These are phyloP conservation scores for Gliomastix tumulicola DNA, from an alignment of 2,329 filamentous ascomycete genomes.

Conservation along the genomic window DNA sequence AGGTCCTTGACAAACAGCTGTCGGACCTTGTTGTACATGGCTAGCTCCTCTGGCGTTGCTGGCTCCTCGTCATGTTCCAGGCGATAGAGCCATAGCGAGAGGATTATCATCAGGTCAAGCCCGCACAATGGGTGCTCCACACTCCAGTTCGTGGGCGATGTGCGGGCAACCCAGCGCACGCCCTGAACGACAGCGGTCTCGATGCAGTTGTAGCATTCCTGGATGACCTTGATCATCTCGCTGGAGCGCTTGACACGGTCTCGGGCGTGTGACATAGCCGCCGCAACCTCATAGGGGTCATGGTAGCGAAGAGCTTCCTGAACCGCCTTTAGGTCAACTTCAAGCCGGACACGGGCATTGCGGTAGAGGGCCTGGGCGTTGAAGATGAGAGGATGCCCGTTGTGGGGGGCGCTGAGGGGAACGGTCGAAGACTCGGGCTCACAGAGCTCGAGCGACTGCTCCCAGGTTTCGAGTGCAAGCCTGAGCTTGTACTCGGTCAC, in stretches of 20 bases:
- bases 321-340: constrained; percentile 92
- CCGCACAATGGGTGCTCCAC: constrained; percentile 96
- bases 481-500: constrained; percentile 98
- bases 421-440: constrained; percentile 86
- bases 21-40: constrained; percentile 90
- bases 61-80: constrained; percentile 98
- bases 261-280: constrained; percentile 89
- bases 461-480: constrained; percentile 95
- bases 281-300: constrained; percentile 93
- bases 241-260: constrained; percentile 91
- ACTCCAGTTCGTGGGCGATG: constrained; percentile 97
- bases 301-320: constrained; percentile 96
- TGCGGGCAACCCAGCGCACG: constrained; percentile 96
- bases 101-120: constrained; percentile 94
- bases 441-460: constrained; percentile 88
- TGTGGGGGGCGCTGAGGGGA: constrained; percentile 87
- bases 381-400: constrained; percentile 93
- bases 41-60: constrained; percentile 73
- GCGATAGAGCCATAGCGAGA: constrained; percentile 96
- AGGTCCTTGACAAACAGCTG: constrained; percentile 87
- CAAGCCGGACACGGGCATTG: constrained; percentile 83
- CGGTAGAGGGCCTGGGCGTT: constrained; percentile 97
- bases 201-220: constrained; percentile 96
- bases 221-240: constrained; percentile 98
- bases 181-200: constrained; percentile 92